A percentile compares a stretch with the other conserved stretches of the same genome.
These are phyloP conservation scores for Bruguiera gymnorhiza DNA, from an alignment of 345 rosid species.

Conservation along the genomic window DNA sequence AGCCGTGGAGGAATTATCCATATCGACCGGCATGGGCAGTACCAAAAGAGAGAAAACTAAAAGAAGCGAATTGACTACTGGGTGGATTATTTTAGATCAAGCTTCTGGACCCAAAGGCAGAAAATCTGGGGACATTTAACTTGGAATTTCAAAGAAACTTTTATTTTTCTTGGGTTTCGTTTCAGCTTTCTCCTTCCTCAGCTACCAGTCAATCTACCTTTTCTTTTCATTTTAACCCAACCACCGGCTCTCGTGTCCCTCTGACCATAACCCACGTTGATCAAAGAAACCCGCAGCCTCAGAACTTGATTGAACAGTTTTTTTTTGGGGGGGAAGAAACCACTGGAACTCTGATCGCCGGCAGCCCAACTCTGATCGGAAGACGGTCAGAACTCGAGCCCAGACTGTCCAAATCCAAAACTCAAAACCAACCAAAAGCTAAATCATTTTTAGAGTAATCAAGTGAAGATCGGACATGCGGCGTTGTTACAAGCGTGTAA, in stretches of 20 bases:
- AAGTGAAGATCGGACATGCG: conserved; percentile 1
- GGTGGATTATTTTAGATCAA: conserved; percentile 14
- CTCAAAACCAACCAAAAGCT: conserved; percentile 5
- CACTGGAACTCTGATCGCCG: conserved; percentile 12
- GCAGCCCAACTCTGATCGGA: conserved; percentile 22
- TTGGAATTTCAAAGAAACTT: conserved; percentile 10
- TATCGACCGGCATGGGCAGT: conserved; percentile 58
- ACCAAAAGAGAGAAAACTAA: neutral
- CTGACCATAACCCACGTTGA: conserved; percentile 48
- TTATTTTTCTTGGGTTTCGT: conserved; percentile 39
- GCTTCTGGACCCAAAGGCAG: conserved; percentile 3
- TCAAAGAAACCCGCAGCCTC: conserved; percentile 37
- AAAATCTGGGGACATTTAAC: conserved; percentile 4
- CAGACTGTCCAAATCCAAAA: neutral
- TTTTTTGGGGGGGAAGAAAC: neutral
- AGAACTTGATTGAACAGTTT: no score
- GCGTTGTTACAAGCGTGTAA: conserved; percentile 6
- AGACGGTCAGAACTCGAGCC: conserved; percentile 1
- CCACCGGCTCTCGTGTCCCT: conserved; percentile 45
- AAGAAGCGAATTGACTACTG: neutral
- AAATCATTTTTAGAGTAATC: no score
- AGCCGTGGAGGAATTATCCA: conserved; percentile 84
- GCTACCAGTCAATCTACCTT: conserved; percentile 78
- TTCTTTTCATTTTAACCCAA: conserved; percentile 30
- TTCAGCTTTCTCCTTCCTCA: conserved; percentile 20